These are phyloP conservation scores for Cercospora janseana DNA, from an alignment of 2,329 filamentous ascomycete species.

Conservation along the genomic window DNA sequence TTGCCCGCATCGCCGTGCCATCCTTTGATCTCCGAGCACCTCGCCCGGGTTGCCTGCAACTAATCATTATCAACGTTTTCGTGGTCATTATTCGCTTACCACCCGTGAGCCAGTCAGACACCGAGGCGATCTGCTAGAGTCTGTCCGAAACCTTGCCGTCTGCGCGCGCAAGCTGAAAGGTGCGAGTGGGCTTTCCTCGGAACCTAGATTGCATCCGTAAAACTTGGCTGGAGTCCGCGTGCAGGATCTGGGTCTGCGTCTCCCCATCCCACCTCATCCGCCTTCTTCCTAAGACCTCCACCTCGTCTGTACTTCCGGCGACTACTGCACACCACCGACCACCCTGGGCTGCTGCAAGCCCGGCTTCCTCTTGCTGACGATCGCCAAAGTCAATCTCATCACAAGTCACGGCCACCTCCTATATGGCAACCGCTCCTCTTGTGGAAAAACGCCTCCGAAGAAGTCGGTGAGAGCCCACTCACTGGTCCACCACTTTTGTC, in stretches of 20 bases:
- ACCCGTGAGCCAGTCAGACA: background rate
- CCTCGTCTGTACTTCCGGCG: background rate
- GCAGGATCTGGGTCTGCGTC: no score
- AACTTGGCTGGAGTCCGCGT: constrained; percentile 1
- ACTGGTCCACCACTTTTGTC: constrained; percentile 1
- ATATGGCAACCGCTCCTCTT: background rate
- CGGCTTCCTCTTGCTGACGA: constrained; percentile 11
- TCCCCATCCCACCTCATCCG: constrained; percentile 10
- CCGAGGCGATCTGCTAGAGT: constrained; percentile 1
- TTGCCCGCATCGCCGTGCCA: background rate
- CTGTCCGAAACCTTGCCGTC: background rate
- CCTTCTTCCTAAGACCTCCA: constrained; percentile 13
- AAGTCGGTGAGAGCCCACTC: background rate
- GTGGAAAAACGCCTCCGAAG: background rate
- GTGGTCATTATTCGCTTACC: background rate
- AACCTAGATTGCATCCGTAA: background rate
- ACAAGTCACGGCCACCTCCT: constrained; percentile 3
- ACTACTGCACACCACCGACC: constrained; percentile 10
- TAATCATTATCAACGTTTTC: background rate
- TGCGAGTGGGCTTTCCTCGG: constrained; percentile 8
- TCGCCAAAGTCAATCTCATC: constrained; percentile 19
- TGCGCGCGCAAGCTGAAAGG: background rate
- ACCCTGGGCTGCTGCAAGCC: constrained; percentile 8
- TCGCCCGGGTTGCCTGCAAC: background rate
- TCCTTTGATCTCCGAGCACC: background rate